Evolutionary conservation across 352 stramenopile genomes (phyloP).

Genomic region (Globisporangium camurandrum): DNA sequence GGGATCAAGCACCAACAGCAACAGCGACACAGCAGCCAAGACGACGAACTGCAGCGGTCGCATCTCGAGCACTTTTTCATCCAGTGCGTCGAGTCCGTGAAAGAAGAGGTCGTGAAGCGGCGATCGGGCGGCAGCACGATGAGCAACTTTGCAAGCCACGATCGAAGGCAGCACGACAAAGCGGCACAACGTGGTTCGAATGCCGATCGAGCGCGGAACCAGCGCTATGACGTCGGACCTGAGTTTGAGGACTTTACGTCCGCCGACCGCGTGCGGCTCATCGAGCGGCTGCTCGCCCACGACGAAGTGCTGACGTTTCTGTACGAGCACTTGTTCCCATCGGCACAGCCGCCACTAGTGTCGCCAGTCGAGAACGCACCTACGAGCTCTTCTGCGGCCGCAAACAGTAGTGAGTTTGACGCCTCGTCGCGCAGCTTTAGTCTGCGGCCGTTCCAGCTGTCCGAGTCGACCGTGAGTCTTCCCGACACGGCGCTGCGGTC

Average conservation of each 20-base stretch:
- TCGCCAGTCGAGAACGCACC: not conserved
- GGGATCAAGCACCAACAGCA: constrained; percentile 33
- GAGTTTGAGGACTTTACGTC: constrained; percentile 70
- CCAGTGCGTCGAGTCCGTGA: constrained; percentile 77
- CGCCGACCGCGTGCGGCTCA: constrained; percentile 57
- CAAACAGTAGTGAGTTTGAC: constrained; percentile 4
- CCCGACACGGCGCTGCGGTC: constrained; percentile 7
- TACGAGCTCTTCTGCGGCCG: too few relatives aligned
- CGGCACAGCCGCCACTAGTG: constrained; percentile 13
- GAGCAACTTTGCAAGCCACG: not conserved
- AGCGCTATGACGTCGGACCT: constrained; percentile 21
- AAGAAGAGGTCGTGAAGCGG: constrained; percentile 56
- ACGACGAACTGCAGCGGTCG: constrained; percentile 27
- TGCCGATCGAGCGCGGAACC: constrained; percentile 21
- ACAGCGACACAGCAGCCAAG: too few relatives aligned
- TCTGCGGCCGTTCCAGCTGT: not conserved
- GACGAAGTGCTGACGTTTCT: constrained; percentile 74
- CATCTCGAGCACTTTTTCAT: constrained; percentile 73
- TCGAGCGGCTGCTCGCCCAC: constrained; percentile 68
- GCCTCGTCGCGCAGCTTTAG: constrained; percentile 1
- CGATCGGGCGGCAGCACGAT: constrained; percentile 15
- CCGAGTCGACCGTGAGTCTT: constrained; percentile 15
- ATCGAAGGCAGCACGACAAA: constrained; percentile 15
- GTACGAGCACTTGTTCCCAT: constrained; percentile 70
- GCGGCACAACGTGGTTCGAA: constrained; percentile 9